phyloP scores from a whole-genome alignment of 2,329 filamentous ascomycete species.

The Talaromyces sp. region DNA sequence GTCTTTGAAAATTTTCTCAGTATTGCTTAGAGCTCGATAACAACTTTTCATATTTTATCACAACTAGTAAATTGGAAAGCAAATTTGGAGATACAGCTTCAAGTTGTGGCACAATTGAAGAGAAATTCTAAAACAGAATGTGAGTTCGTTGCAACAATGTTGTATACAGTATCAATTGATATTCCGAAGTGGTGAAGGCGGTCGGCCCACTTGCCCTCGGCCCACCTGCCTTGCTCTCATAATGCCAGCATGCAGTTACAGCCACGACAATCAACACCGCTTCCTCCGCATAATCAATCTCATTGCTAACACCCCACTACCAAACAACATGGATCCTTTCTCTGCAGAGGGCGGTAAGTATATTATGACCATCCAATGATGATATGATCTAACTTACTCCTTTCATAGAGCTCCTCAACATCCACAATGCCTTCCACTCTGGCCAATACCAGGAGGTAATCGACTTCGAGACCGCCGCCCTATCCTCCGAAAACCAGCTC shows the following conservation, averaged over 20 bases:
- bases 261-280: constrained; percentile 23
- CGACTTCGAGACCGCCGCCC: constrained; percentile 78
- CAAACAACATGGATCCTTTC: constrained; percentile 62
- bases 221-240: constrained; percentile 22
- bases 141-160: too few species aligned
- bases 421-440: constrained; percentile 68
- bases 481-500: constrained; percentile 76
- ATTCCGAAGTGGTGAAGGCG: too few species aligned
- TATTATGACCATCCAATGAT: neutral
- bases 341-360: constrained; percentile 62
- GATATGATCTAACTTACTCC: constrained; percentile 12
- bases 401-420: constrained; percentile 64
- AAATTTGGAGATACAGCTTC: too few species aligned
- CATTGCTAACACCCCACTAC: constrained; percentile 11
- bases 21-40: too few species aligned
- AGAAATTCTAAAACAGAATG: too few species aligned
- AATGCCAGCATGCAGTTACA: constrained; percentile 25
- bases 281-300: constrained; percentile 9
- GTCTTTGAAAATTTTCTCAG: too few species aligned
- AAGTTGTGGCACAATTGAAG: too few species aligned
- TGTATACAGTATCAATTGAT: too few species aligned
- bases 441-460: constrained; percentile 86
- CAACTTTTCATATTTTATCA: too few species aligned
- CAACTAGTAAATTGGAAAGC: too few species aligned
- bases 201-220: constrained; percentile 25